A percentile compares a stretch with the other conserved stretches of the same genome.
These are phyloP conservation scores for Aschersonia sp. DNA, from an alignment of 2,329 filamentous ascomycete genomes.

Conservation along the genomic window DNA sequence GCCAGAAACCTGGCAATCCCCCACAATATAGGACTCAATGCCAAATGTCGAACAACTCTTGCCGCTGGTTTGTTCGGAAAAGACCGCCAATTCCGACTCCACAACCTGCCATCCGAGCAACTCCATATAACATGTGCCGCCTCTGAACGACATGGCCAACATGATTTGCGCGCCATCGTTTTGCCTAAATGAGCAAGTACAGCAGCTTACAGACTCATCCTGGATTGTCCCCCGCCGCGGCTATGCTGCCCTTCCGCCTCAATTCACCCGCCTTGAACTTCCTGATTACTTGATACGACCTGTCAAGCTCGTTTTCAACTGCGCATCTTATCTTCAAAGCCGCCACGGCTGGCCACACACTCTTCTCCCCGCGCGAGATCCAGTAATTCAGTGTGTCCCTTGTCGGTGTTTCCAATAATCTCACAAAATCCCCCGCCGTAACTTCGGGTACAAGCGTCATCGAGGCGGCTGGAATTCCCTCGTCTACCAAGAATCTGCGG, in stretches of 20 bases:
- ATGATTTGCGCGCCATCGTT: neutral
- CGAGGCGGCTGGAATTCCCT: constrained; percentile 62
- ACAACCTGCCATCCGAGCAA: too few species aligned
- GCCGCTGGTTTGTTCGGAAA: too few species aligned
- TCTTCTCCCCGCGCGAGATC: constrained; percentile 71
- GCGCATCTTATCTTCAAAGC: constrained; percentile 71
- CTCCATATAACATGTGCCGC: too few species aligned
- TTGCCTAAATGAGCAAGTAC: too few species aligned
- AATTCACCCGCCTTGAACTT: constrained; percentile 40
- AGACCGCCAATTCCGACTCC: too few species aligned
- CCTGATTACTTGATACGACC: constrained; percentile 68
- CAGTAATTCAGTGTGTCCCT: constrained; percentile 65
- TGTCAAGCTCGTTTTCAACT: constrained; percentile 76
- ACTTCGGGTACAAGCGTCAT: constrained; percentile 76
- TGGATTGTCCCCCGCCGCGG: constrained; percentile 10
- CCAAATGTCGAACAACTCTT: too few species aligned
- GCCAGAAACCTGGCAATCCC: too few species aligned
- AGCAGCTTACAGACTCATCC: neutral
- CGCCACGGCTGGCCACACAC: constrained; percentile 80
- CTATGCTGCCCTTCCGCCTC: constrained; percentile 28
- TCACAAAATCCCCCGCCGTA: constrained; percentile 55
- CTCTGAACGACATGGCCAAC: neutral
- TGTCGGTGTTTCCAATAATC: constrained; percentile 72
- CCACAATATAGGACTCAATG: too few species aligned
- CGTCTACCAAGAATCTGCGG: constrained; percentile 66